Base-by-base conservation (phyloP, 371 early-diverging fungal genomes). In the Rhizomucor pusillus region DNA sequence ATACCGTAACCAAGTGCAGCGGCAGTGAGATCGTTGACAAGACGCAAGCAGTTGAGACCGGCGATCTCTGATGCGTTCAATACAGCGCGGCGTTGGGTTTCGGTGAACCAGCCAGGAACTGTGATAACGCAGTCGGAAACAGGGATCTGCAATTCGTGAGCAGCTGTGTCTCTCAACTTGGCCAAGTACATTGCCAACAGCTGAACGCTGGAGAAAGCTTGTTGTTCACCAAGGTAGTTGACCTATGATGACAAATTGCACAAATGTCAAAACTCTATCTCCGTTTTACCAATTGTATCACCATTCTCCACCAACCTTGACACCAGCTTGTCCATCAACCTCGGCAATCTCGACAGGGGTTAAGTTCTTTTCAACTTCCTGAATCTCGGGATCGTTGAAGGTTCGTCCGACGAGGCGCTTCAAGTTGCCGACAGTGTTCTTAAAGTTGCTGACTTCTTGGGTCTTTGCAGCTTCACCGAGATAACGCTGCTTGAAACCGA, bases 401-500 rank as follows among this genome's bases (percentile, higher is more conserved):
- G 92, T 90, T 57, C 98, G 89, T 44, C 99, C 99, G 49, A 92
- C 85, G 50, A 99, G 76, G 67, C 99, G 94, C 85, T 99, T 99
- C 68, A 97, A 76, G 44, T 90, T 87, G 54, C 82, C 81, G 56
- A 99, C 86, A 56, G 99, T 98, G 80, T 94, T 94, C 75, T 93
- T 92, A 66, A 95, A 96, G 84, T 96, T 95, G 73, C 86, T 88
- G 66, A 94, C 82, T 81, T 95, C 93, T 79, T 88, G 89, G 29
- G 91, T 95, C 81, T 95, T 95, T 45, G 97, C 98, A 54, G 89
- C 72, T 81, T 98, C 98, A 67, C 98, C 98, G 54, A 97, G 80
- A 73, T 83, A 93, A 71, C 98, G 89, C 75, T 94, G 94, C 83
- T 95, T 95, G 60, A 80, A 72, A 55, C 96, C 95, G 66, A 98